phyloP scores from a whole-genome alignment of 2,329 filamentous ascomycete genomes.

The Ceratocystis destructans region DNA sequence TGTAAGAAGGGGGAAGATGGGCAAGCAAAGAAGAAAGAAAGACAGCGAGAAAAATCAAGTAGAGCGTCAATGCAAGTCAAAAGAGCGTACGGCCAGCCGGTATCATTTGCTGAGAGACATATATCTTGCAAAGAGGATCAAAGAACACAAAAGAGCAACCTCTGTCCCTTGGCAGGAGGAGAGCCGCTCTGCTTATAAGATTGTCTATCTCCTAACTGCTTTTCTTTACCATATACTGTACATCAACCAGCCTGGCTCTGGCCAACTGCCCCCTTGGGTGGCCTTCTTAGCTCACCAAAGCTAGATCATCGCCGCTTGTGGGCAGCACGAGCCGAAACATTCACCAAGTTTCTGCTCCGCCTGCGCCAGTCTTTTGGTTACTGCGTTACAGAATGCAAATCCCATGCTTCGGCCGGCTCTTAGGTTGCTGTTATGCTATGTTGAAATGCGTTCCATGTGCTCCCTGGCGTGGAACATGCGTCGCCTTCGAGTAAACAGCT shows the following conservation, averaged over 20 bases:
- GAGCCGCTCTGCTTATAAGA: neutral
- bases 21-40: neutral
- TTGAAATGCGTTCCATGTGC: neutral
- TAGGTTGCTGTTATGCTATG: neutral
- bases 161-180: neutral
- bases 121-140: slow-evolving; percentile 10
- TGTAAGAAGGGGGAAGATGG: neutral
- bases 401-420: neutral
- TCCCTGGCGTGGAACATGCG: neutral
- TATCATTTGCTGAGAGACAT: neutral
- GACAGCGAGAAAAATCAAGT: neutral
- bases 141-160: slow-evolving; percentile 8
- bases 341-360: neutral
- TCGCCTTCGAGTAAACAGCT: neutral
- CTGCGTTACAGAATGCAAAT: neutral
- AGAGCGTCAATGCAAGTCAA: neutral
- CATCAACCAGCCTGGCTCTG: no score
- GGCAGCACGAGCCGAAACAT: neutral
- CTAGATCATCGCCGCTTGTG: neutral
- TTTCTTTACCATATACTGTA: neutral
- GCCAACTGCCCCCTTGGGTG: neutral
- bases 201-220: neutral
- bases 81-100: slow-evolving; percentile 5
- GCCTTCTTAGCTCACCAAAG: neutral
- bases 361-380: neutral